These are phyloP conservation scores for Phytophthora megakarya DNA, from an alignment of 352 stramenopile species.

Conservation along the genomic window DNA sequence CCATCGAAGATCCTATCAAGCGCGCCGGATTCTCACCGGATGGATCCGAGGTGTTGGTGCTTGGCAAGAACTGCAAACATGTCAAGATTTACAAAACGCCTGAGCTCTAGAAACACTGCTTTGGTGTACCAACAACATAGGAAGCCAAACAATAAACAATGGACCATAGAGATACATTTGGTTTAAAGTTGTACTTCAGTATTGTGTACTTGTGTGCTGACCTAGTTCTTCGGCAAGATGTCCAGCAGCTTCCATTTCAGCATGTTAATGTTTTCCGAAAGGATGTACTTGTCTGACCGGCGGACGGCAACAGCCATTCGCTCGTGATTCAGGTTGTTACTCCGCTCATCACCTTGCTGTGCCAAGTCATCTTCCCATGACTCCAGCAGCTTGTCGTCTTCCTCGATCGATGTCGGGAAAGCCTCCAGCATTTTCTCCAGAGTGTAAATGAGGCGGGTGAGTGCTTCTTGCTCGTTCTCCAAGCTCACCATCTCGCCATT, in stretches of 20 bases:
- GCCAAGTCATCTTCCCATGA: slow-evolving; percentile 27
- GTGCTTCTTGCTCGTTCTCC: slow-evolving; percentile 55
- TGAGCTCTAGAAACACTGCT: slow-evolving; percentile 33
- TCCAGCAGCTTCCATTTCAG: slow-evolving; percentile 74
- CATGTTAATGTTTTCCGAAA: slow-evolving; percentile 68
- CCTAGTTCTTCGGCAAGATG: slow-evolving; percentile 46
- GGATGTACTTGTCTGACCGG: slow-evolving; percentile 65
- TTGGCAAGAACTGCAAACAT: slow-evolving; percentile 67
- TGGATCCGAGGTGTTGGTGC: slow-evolving; percentile 67
- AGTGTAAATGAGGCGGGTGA: slow-evolving; percentile 65
- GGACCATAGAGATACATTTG: slow-evolving; percentile 17
- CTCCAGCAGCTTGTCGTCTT: slow-evolving; percentile 45
- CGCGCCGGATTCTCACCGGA: slow-evolving; percentile 63
- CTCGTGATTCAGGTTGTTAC: slow-evolving; percentile 42
- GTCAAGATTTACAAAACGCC: slow-evolving; percentile 75
- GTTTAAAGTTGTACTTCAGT: too few species aligned
- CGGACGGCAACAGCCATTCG: slow-evolving; percentile 62
- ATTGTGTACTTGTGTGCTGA: slow-evolving; percentile 5
- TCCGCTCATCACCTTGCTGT: slow-evolving; percentile 25
- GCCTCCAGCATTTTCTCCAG: slow-evolving; percentile 64
- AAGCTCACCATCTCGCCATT: slow-evolving; percentile 59
- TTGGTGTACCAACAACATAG: neutral
- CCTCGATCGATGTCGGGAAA: slow-evolving; percentile 51
- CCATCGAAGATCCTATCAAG: slow-evolving; percentile 69
- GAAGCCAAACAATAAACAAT: neutral